Base-by-base conservation (phyloP, 768 basidiomycete genomes). In the Pisolithus microcarpus region DNA sequence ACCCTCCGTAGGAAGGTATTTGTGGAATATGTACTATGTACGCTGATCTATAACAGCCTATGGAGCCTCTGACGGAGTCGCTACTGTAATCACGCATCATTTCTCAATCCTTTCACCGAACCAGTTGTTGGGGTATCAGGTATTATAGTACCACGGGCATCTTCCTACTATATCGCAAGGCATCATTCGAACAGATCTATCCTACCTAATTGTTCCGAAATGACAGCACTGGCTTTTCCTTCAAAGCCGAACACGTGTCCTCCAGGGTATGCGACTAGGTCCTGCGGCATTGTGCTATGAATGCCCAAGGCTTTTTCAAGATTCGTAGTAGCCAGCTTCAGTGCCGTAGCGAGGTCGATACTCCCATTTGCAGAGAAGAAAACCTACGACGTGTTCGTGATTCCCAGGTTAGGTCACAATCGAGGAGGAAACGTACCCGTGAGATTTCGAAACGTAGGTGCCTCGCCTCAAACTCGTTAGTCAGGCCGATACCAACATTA, bases 401-500 rank as follows among this genome's bases (percentile, higher is more conserved):
- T 24, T 13, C 9, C 2, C 2, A 36, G 19, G 19, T 38, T 3
- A 19, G 7, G 19, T 18, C 19, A 7, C 38, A 11, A 39, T 38
- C 6, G 18, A 26, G 18, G 15, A 5, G 8, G 9, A 39, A 38
- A 38, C 24, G 43, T 43, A 5, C 13, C 11, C 26, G 31, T 24
- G 67, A 70, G 6, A 69, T 53, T 53, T 75, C 70, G 50, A 71
- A 70, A 0, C 73, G 65, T 7, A 68, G 63, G 46, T 70, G 61
- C 26, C 60, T 63, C 0, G 62, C 68, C n/a, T 66, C 61, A 43
- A 60, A 58, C 19, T 55, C 65, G 7, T 72, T 65, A n/a, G 38
- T 44, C 3, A 75, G 53, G 18, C 82, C 85, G 18, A 87, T 60
- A 0, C 73, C 84, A 7, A 85, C 78, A 18, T 79, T 79, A 3